Conservation (phyloP, 2,329 filamentous ascomycete species). For the Ascochyta koolunga region DNA sequence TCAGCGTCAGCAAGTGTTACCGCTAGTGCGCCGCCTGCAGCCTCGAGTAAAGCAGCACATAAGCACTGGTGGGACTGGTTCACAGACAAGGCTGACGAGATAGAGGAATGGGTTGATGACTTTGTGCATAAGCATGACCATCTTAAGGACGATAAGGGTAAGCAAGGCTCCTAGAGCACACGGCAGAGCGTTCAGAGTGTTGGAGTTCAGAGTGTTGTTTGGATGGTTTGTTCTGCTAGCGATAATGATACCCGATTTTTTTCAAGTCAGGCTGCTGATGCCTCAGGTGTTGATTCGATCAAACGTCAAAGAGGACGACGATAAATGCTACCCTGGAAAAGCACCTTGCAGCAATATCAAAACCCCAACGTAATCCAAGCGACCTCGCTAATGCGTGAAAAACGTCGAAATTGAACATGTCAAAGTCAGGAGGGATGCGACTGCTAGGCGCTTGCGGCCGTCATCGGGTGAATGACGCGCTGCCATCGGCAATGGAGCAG, state of each 20-base stretch:
- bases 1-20: constrained; percentile 23
- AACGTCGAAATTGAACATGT: background rate
- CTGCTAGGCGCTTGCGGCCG: background rate
- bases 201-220: background rate
- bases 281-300: background rate
- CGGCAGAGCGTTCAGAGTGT: background rate
- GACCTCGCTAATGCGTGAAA: background rate
- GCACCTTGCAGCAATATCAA: too few relatives aligned
- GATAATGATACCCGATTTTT: constrained; percentile 11
- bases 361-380: too few relatives aligned
- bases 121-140: constrained; percentile 41
- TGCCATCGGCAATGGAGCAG: constrained; percentile 1
- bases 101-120: constrained; percentile 45
- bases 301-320: background rate
- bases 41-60: constrained; percentile 10
- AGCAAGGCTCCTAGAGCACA: background rate
- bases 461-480: constrained; percentile 12
- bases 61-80: constrained; percentile 47
- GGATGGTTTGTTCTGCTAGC: background rate
- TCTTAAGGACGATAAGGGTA: constrained; percentile 13
- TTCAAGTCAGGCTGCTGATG: background rate
- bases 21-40: constrained; percentile 21
- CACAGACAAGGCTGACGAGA: constrained; percentile 43
- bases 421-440: background rate
- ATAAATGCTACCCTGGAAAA: too few relatives aligned